phyloP scores from a whole-genome alignment of 2,329 filamentous ascomycete genomes.

The Cladosporium sp. region DNA sequence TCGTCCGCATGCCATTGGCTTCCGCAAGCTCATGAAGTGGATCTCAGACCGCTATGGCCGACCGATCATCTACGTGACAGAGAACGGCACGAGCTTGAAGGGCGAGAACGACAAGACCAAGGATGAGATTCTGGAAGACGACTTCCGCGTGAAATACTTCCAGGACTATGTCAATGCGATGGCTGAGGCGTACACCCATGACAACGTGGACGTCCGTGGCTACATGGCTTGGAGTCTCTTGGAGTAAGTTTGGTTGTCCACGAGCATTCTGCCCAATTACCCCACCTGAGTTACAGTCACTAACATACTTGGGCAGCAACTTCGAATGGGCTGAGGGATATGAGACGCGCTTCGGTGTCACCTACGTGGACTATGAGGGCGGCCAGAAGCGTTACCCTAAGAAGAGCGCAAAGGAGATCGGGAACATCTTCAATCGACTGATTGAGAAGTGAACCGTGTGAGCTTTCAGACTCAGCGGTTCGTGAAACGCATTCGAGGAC shows the following conservation, averaged over 20 bases:
- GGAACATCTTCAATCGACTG: conserved; percentile 11
- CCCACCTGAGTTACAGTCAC: background rate
- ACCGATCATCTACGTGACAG: conserved; percentile 82
- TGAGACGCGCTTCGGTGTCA: conserved; percentile 80
- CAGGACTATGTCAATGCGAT: conserved; percentile 73
- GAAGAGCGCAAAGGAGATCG: conserved; percentile 75
- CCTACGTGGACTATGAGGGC: conserved; percentile 77
- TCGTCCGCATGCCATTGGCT: conserved; percentile 71
- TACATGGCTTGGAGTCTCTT: conserved; percentile 88
- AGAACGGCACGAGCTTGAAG: conserved; percentile 83
- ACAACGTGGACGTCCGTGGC: conserved; percentile 75
- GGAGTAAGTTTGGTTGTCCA: conserved; percentile 56
- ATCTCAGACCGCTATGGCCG: conserved; percentile 72
- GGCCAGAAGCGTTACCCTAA: conserved; percentile 79
- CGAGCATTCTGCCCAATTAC: background rate
- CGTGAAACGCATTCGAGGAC: background rate
- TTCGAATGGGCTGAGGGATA: conserved; percentile 93
- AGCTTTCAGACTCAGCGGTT: background rate
- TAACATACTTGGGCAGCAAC: conserved; percentile 55
- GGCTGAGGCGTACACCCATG: conserved; percentile 67
- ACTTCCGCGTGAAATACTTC: conserved; percentile 80
- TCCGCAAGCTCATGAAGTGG: conserved; percentile 75
- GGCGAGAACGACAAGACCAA: conserved; percentile 74
- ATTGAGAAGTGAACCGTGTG: conserved; percentile 10
- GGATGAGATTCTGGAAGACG: conserved; percentile 73